These are phyloP conservation scores for Apiospora sp. DNA, from an alignment of 2,329 filamentous ascomycete genomes.

Conservation along the genomic window DNA sequence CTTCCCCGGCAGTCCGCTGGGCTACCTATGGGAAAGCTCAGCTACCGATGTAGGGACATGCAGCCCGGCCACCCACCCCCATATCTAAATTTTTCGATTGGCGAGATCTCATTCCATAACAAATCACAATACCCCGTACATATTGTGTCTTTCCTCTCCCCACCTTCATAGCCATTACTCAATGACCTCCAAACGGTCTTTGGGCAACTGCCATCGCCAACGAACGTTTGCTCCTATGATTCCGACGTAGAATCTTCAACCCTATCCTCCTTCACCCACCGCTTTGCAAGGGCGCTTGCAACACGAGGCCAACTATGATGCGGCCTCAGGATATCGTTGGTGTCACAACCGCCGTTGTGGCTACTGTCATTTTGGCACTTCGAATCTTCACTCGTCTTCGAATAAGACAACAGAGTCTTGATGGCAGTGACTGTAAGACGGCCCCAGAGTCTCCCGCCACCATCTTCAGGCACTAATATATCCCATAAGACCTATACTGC, in stretches of 20 bases:
- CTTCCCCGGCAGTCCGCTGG: neutral
- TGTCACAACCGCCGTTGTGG: constrained; percentile 10
- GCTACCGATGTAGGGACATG: neutral
- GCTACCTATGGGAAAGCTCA: neutral
- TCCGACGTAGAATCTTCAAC: neutral
- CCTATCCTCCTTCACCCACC: neutral
- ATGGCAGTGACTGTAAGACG: neutral
- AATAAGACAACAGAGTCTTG: neutral
- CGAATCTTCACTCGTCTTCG: constrained; percentile 7
- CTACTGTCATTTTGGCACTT: neutral
- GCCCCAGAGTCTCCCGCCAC: neutral
- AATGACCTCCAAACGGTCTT: neutral
- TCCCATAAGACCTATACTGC: neutral
- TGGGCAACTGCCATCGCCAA: constrained; percentile 3
- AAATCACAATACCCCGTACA: neutral
- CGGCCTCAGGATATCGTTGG: neutral
- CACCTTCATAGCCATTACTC: neutral
- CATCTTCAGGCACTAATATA: neutral
- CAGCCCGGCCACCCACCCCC: neutral
- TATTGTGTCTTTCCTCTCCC: neutral
- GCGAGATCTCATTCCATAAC: neutral
- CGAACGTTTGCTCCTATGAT: neutral
- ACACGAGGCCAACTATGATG: neutral
- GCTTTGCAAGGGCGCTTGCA: constrained; percentile 17
- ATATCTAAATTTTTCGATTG: neutral